Conservation (phyloP, 1,284 basidiomycete genomes). For the Boletus sp. region DNA sequence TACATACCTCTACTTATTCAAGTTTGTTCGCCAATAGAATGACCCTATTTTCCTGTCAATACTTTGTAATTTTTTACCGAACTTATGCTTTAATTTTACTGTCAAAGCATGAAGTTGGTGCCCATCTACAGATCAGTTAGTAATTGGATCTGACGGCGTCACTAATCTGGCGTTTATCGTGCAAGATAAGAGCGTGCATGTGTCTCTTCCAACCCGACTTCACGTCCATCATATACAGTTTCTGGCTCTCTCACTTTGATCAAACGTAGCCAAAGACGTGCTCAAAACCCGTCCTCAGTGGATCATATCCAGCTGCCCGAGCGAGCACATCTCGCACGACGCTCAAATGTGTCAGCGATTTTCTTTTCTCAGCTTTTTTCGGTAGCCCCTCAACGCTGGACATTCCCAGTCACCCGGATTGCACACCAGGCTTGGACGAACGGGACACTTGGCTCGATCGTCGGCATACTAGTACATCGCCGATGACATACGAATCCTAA, state of each 20-base stretch:
- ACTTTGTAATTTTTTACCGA: too few species aligned
- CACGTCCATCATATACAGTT: too few species aligned
- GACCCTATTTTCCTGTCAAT: too few species aligned
- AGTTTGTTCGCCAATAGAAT: too few species aligned
- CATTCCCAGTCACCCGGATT: background rate
- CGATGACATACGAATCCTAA: background rate
- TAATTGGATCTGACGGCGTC: too few species aligned
- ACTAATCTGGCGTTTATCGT: too few species aligned
- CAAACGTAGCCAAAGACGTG: constrained; percentile 47
- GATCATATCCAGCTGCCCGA: constrained; percentile 69
- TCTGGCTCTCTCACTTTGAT: background rate
- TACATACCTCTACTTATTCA: too few species aligned
- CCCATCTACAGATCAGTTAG: too few species aligned
- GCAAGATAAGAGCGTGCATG: too few species aligned
- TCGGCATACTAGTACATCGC: background rate
- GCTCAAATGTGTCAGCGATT: constrained; percentile 78
- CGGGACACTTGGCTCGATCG: background rate
- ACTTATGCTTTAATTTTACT: too few species aligned
- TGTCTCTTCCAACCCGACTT: too few species aligned
- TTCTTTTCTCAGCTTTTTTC: constrained; percentile 49
- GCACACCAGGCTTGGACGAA: background rate
- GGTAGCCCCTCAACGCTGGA: constrained; percentile 1
- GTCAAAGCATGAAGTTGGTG: too few species aligned
- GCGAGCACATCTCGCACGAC: constrained; percentile 76
- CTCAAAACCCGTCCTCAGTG: constrained; percentile 74